A percentile compares a stretch with the other conserved stretches of the same genome.
These are phyloP conservation scores for Debaryomycetaceae sp. DNA, from an alignment of 1,139 yeast genomes.

Conservation along the genomic window DNA sequence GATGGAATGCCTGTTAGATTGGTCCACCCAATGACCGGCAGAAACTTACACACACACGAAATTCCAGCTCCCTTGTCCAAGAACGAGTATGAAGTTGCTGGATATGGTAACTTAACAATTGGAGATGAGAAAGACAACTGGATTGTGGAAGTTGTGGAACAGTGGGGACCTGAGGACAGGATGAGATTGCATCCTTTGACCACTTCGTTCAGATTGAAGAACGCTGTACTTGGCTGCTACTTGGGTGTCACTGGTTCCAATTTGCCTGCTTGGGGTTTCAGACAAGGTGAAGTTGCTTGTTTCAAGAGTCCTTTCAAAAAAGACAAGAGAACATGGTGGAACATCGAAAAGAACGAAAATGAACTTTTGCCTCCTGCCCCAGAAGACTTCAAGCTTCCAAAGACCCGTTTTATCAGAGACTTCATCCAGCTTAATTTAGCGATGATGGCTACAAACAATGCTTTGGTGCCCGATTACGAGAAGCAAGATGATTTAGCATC, in stretches of 20 bases:
- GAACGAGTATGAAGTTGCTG: slow-evolving; percentile 78
- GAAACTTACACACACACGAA: slow-evolving; percentile 88
- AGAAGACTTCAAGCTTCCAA: slow-evolving; percentile 73
- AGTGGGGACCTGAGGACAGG: slow-evolving; percentile 67
- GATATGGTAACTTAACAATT: slow-evolving; percentile 81
- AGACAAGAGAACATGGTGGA: slow-evolving; percentile 98
- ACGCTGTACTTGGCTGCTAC: slow-evolving; percentile 72
- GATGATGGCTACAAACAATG: slow-evolving; percentile 98
- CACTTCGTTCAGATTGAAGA: slow-evolving; percentile 75
- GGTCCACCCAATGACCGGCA: slow-evolving; percentile 75
- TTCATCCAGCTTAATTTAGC: slow-evolving; percentile 92
- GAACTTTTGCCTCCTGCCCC: slow-evolving; percentile 71
- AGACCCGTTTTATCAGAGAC: slow-evolving; percentile 80
- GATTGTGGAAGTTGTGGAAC: slow-evolving; percentile 85
- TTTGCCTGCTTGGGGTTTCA: slow-evolving; percentile 97
- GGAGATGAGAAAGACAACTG: slow-evolving; percentile 95
- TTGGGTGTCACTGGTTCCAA: slow-evolving; percentile 76
- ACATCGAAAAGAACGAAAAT: slow-evolving; percentile 82
- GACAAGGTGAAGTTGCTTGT: slow-evolving; percentile 96
- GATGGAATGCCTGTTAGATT: slow-evolving; percentile 79
- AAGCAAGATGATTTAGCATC: slow-evolving; percentile 92
- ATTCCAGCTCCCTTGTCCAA: slow-evolving; percentile 78
- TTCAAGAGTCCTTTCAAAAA: slow-evolving; percentile 69
- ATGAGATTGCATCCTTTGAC: slow-evolving; percentile 79
- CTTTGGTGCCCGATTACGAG: slow-evolving; percentile 87